These are phyloP conservation scores for Mediolabrus comicus DNA, from an alignment of 108 stramenopile species.

Conservation along the genomic window DNA sequence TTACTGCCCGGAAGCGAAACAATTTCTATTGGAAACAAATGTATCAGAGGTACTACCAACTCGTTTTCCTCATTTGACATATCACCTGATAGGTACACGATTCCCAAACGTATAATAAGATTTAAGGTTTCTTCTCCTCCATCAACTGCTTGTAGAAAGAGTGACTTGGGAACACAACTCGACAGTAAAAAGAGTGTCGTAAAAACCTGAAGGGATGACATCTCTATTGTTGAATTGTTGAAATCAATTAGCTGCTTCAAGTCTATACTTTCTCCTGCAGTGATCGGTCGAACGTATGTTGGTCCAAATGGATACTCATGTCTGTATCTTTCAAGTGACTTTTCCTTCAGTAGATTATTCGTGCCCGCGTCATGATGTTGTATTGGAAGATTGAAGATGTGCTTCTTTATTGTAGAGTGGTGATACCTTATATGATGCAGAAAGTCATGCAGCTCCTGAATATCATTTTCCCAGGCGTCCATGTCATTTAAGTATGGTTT, in stretches of 20 bases:
- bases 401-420: conserved; percentile 17
- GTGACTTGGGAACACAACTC: conserved; percentile 37
- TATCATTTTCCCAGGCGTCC: conserved; percentile 24
- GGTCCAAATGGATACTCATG: conserved; percentile 49
- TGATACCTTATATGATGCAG: conserved; percentile 31
- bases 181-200: conserved; percentile 46
- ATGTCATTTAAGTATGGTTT: not conserved
- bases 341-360: not conserved
- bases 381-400: conserved; percentile 25
- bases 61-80: conserved; percentile 13
- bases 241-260: conserved; percentile 4
- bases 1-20: conserved; percentile 2
- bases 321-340: conserved; percentile 6
- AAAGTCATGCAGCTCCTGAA: conserved; percentile 13
- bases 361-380: not conserved
- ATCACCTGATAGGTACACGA: conserved; percentile 41
- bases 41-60: conserved; percentile 59
- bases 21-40: conserved; percentile 60
- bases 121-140: conserved; percentile 43
- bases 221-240: not conserved
- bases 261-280: conserved; percentile 28
- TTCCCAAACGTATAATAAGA: conserved; percentile 50
- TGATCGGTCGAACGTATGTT: conserved; percentile 32
- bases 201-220: conserved; percentile 41
- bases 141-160: conserved; percentile 28